Base-by-base conservation (phyloP, 2,329 filamentous ascomycete genomes). In the Fusarium tupiense region DNA sequence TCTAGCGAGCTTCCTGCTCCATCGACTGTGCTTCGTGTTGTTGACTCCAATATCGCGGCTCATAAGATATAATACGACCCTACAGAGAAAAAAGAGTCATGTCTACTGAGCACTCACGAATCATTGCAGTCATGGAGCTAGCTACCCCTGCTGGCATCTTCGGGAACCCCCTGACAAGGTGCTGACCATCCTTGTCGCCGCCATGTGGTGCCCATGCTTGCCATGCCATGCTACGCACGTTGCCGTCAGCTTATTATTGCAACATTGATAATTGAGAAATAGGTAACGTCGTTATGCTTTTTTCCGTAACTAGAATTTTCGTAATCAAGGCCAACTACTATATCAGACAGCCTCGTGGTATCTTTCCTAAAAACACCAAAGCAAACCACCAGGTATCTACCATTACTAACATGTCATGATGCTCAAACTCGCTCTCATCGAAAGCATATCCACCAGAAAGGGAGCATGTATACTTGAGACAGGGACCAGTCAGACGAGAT, bases 131-230 rank as follows among this genome's bases (percentile, higher is more conserved):
- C 57, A 46, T 47, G n/a, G 59, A 67, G 38, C 35, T 64, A 62
- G 38, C 31, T 58, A 67, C 44, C 61, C 53, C 50, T 40, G 54
- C 54, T 43, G 20, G 17, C 38, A 56, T 38, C 60, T n/a, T 47
- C 17, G 31, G 13, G 26, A 56, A 46, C 41, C 52, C 64, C 64
- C 54, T 72, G 64, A 63, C 58, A 52, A 56, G 54, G 54, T 50
- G 67, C 53, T 74, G 35, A 73, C 24, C 33, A 74, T 63, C 72
- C 72, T 57, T 75, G 72, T 35, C 37, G 50, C 43, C 24, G 64
- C 72, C 72, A 74, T 75, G 72, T 74, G 72, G 72, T 62, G 61
- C 52, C 71, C 71, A 71, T 73, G 71, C 61, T 61, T 29, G 54
- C 71, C 71, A 71, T 29, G 54, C 71, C 71, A 71, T 73, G 71